Base-by-base conservation (phyloP, 2,329 filamentous ascomycete species). In the Didymella segeticola region DNA sequence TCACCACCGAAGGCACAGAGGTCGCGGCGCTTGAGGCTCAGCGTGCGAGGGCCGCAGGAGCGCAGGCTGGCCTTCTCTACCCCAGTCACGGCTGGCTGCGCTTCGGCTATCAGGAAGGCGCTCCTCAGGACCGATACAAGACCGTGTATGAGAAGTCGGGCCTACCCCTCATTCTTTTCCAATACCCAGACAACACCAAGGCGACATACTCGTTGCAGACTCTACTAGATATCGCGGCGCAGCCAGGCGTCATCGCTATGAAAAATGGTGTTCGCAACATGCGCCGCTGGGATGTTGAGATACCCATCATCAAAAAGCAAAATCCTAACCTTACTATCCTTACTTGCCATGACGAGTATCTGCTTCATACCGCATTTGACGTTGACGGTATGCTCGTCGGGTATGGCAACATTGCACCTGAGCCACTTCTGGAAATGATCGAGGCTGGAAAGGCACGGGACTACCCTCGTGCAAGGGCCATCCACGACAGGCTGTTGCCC, bases 241-340 rank as follows among this genome's bases (percentile, higher is more conserved):
- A 75, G 27, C 81, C 80, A 1, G 80, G 81, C 23, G 79, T 82
- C 5, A 81, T 83, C 38, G 81, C 81, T 14, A 83, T 83, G 80
- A 83, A 83, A 75, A 83, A 83, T 56, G 81, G 81, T 17, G 81
- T 83, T 9, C 77, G 81, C 47, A 82, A 83, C 66, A 83, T 83
- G 81, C 76, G 79, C n/a, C 78, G 81, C 15, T 83, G 81, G 81
- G 81, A 83, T 45, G 81, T 79, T 0, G 81, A 83, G 65, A 83
- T 83, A 54, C 81, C 80, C 14, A 74, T 83, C 22, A 82, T 83
- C 68, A 77, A 79, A 42, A 66, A 67, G 22, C 71, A 81, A 60
- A 76, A 80, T 5, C 80, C 80, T 0, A 76, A 80, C 2, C 71
- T 83, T 1, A 80, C 81, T 43, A 78, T 82, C 14, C 69, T 83